phyloP scores from a whole-genome alignment of 23 red algal genomes.

The Chondrus crispus region DNA sequence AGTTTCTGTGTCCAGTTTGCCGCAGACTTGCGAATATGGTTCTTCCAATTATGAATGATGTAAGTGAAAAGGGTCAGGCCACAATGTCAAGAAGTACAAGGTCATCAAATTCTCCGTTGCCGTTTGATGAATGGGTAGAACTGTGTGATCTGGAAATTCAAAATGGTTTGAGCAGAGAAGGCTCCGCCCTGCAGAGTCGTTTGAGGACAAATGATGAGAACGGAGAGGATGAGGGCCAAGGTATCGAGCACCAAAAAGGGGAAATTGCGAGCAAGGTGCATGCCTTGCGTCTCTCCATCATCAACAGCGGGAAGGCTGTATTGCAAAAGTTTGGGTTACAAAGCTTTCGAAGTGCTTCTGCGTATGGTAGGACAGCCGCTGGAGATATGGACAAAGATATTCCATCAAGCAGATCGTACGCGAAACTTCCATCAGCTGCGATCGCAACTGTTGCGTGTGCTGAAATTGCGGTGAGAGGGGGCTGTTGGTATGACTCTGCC shows the following conservation, averaged over 20 bases:
- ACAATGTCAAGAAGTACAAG: neutral
- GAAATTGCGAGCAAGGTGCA: too few relatives aligned
- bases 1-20: constrained; percentile 83
- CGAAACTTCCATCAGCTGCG: neutral
- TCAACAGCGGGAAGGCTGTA: neutral
- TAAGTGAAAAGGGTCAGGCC: neutral
- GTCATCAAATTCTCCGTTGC: neutral
- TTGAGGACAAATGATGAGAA: too few relatives aligned
- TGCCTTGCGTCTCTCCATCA: neutral
- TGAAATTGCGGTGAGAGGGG: constrained; percentile 14
- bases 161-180: too few relatives aligned
- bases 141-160: neutral
- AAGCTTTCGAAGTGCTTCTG: neutral
- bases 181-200: too few relatives aligned
- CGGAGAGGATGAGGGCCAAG: too few relatives aligned
- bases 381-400: neutral
- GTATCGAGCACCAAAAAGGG: too few relatives aligned
- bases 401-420: neutral
- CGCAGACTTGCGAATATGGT: constrained; percentile 75
- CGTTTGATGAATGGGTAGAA: neutral
- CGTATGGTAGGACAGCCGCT: neutral
- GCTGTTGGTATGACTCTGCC: neutral
- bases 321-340: neutral
- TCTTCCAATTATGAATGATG: constrained; percentile 38
- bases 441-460: constrained; percentile 30